Percentiles rank a stretch among this genome's conserved stretches.
Conservation (phyloP, 768 basidiomycete genomes). For the Galerina sulciceps region DNA sequence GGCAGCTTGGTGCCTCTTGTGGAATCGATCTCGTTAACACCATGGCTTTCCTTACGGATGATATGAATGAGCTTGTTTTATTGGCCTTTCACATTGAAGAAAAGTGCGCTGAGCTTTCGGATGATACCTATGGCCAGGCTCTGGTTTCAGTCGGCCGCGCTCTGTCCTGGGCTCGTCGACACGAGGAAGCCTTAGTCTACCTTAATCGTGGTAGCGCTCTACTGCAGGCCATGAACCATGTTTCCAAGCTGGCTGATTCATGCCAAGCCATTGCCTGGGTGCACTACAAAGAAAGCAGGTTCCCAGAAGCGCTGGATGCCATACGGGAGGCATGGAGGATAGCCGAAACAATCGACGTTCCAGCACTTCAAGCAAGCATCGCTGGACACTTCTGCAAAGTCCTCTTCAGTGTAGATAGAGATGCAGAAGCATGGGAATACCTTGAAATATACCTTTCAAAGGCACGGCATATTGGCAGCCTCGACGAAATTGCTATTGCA, state of each 20-base stretch:
- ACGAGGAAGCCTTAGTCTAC: neutral
- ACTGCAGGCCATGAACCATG: neutral
- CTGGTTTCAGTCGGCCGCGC: neutral
- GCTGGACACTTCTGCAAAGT: neutral
- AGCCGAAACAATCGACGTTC: neutral
- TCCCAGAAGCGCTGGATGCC: neutral
- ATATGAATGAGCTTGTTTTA: neutral
- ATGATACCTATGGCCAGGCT: constrained; percentile 1
- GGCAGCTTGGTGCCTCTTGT: neutral
- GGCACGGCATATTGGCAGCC: neutral
- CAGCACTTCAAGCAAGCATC: neutral
- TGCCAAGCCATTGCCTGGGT: neutral
- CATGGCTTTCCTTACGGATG: neutral
- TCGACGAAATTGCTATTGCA: neutral
- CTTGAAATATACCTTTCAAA: neutral
- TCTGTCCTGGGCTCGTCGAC: neutral
- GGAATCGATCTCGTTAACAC: neutral
- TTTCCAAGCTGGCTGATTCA: neutral
- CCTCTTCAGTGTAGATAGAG: constrained; percentile 1
- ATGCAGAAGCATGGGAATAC: neutral
- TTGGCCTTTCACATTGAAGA: neutral
- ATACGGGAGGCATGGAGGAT: neutral
- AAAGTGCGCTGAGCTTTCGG: constrained; percentile 1
- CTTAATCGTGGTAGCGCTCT: neutral
- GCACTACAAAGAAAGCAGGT: neutral